Conservation (phyloP, 345 rosid genomes). For the Brassica nigra region DNA sequence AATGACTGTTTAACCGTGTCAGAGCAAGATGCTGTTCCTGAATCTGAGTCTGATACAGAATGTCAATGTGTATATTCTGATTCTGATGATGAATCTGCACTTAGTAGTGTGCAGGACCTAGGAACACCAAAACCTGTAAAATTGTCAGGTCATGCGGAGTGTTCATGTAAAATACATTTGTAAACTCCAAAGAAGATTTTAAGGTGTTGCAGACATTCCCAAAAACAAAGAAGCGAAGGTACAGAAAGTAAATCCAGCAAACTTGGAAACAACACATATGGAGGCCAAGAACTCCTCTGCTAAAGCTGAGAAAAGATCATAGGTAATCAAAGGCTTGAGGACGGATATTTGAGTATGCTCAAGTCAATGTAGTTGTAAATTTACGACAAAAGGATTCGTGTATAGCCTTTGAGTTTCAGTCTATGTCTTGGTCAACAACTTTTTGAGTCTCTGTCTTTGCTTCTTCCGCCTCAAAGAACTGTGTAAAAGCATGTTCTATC, state of each 20-base stretch:
- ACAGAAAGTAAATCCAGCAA: slow-evolving; percentile 30
- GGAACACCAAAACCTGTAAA: slow-evolving; percentile 35
- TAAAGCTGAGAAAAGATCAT: slow-evolving; percentile 9
- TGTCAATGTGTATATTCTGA: slow-evolving; percentile 35
- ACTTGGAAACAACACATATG: slow-evolving; percentile 17
- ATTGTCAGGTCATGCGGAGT: slow-evolving; percentile 27
- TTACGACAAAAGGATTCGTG: slow-evolving; percentile 15
- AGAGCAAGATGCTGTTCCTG: slow-evolving; percentile 42
- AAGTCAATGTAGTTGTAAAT: slow-evolving; percentile 25
- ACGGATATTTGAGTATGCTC: background rate
- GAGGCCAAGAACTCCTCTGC: slow-evolving; percentile 17
- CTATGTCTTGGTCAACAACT: background rate
- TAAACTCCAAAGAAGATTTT: slow-evolving; percentile 11
- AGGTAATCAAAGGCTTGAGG: slow-evolving; percentile 15
- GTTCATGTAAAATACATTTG: slow-evolving; percentile 33
- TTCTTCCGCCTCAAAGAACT: slow-evolving; percentile 5
- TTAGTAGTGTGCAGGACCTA: slow-evolving; percentile 9
- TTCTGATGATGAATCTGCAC: slow-evolving; percentile 54
- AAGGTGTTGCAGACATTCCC: slow-evolving; percentile 1
- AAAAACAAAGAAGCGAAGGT: slow-evolving; percentile 26
- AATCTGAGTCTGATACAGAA: slow-evolving; percentile 43
- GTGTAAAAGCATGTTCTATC: background rate
- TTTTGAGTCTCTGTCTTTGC: background rate
- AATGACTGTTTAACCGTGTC: slow-evolving; percentile 22
- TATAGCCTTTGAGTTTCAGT: slow-evolving; percentile 29